phyloP scores from a whole-genome alignment of 1,139 yeast genomes.

The Suhomyces bribrorum region DNA sequence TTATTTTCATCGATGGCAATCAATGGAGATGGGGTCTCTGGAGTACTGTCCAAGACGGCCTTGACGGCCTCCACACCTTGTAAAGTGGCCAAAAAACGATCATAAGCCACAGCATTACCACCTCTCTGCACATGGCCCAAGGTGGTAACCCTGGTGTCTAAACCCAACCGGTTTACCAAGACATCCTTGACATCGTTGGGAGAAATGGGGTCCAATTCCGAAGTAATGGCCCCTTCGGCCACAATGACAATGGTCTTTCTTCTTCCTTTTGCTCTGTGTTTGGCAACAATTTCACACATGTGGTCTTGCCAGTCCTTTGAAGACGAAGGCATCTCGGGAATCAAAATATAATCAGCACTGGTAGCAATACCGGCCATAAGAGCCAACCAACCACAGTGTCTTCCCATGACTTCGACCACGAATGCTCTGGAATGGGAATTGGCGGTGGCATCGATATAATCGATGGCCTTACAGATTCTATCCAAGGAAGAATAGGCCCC shows the following conservation, averaged over 20 bases:
- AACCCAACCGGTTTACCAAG: constrained; percentile 69
- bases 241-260: constrained; percentile 94
- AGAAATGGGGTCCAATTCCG: constrained; percentile 76
- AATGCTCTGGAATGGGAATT: constrained; percentile 96
- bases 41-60: constrained; percentile 85
- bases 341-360: constrained; percentile 90
- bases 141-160: constrained; percentile 93
- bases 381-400: constrained; percentile 99
- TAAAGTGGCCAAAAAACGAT: constrained; percentile 84
- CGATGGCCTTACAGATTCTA: constrained; percentile 90
- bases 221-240: constrained; percentile 95
- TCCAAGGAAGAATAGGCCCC: constrained; percentile 95
- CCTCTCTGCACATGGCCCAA: constrained; percentile 98
- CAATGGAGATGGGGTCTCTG: constrained; percentile 93
- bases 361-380: constrained; percentile 95
- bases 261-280: constrained; percentile 85
- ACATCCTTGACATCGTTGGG: constrained; percentile 78
- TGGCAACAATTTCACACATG: constrained; percentile 64
- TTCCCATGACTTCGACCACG: constrained; percentile 98
- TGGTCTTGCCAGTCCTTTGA: constrained; percentile 75
- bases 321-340: constrained; percentile 77
- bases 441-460: constrained; percentile 96
- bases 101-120: constrained; percentile 95
- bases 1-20: constrained; percentile 88
- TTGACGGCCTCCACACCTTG: constrained; percentile 98